These are phyloP conservation scores for Dipteronia sinensis DNA, from an alignment of 345 rosid genomes.

Conservation along the genomic window DNA sequence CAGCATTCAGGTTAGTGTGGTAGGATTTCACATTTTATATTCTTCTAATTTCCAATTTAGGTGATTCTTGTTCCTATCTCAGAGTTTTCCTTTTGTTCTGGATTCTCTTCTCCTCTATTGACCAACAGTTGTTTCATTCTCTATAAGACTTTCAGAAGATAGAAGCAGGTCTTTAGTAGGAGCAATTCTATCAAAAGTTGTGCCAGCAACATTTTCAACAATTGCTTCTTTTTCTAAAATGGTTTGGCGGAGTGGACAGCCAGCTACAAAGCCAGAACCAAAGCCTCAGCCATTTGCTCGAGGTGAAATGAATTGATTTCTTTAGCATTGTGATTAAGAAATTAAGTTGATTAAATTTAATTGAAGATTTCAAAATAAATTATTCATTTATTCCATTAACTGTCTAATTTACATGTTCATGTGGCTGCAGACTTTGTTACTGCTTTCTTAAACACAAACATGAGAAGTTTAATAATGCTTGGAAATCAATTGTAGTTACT, in stretches of 20 bases:
- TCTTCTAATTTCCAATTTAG: background rate
- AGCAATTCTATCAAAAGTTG: conserved; percentile 88
- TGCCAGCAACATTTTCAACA: conserved; percentile 93
- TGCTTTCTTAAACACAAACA: background rate
- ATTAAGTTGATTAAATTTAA: background rate
- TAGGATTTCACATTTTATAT: conserved; percentile 12
- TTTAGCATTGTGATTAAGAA: background rate
- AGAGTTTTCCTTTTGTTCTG: background rate
- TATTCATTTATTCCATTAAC: background rate
- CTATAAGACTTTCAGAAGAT: conserved; percentile 87
- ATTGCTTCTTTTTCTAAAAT: conserved; percentile 85
- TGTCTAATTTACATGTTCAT: background rate
- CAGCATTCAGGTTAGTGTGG: conserved; percentile 79
- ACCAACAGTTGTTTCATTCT: conserved; percentile 18
- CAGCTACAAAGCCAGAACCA: conserved; percentile 57
- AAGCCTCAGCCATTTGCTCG: conserved; percentile 85
- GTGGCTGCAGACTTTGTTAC: background rate
- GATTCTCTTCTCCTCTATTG: conserved; percentile 11
- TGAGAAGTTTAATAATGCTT: background rate
- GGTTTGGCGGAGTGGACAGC: conserved; percentile 83
- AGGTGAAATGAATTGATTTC: conserved; percentile 48
- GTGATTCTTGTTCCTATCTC: background rate
- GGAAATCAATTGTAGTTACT: background rate
- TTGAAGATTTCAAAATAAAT: background rate
- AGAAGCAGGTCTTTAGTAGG: conserved; percentile 85